Conservation (phyloP, 192 early-diverging fungal genomes). For the Phlyctochytrium bullatum region DNA sequence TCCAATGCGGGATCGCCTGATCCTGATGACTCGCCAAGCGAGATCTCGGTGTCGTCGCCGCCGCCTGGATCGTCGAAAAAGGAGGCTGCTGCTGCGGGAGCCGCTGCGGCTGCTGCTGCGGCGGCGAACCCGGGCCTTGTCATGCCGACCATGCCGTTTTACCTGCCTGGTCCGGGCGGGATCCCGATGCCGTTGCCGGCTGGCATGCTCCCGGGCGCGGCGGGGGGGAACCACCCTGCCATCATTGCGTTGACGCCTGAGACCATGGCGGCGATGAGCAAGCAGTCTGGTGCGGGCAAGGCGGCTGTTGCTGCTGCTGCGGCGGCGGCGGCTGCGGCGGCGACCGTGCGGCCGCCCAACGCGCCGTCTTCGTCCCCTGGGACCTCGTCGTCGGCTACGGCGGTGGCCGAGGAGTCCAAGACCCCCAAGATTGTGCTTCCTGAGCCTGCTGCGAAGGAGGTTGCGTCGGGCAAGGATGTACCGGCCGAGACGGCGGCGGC, state of each 20-base stretch:
- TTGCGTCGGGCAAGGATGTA: neutral
- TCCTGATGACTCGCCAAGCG: neutral
- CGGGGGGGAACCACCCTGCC: neutral
- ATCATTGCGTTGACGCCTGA: neutral
- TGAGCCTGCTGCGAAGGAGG: neutral
- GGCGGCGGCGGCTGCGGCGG: neutral
- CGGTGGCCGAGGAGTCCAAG: neutral
- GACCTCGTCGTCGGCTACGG: neutral
- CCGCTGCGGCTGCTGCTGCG: neutral
- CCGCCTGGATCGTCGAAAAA: no score
- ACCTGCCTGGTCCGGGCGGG: neutral
- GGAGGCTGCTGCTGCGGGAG: neutral
- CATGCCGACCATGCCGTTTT: neutral
- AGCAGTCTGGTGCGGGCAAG: neutral
- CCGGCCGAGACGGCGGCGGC: no score
- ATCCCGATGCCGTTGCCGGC: neutral
- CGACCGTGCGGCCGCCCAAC: no score
- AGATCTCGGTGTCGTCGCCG: no score
- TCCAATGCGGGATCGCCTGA: neutral
- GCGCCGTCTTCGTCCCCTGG: neutral
- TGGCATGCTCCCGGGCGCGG: neutral
- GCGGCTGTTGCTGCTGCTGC: neutral
- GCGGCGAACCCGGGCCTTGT: neutral
- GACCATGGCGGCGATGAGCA: neutral
- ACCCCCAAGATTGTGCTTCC: neutral